These are phyloP conservation scores for Phragmites australis DNA, from an alignment of 176 grass and related monocot species.

Conservation along the genomic window DNA sequence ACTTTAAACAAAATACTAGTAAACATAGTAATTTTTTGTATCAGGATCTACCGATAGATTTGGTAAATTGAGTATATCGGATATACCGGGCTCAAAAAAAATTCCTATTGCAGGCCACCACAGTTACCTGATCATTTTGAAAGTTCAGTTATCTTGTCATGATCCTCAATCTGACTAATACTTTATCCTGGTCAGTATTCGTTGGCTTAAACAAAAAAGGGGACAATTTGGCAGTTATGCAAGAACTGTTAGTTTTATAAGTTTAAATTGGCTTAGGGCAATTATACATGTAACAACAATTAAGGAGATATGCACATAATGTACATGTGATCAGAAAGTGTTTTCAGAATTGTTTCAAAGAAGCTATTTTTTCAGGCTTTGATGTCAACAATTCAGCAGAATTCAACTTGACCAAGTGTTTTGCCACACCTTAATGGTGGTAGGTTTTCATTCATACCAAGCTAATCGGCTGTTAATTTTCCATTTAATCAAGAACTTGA, in stretches of 20 bases:
- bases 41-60: too few species aligned
- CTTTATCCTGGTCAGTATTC: background rate
- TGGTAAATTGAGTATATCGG: too few species aligned
- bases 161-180: background rate
- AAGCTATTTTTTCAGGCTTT: background rate
- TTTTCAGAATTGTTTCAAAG: background rate
- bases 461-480: too few species aligned
- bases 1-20: too few species aligned
- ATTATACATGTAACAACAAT: background rate
- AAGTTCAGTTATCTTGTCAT: background rate
- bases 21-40: too few species aligned
- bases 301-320: background rate
- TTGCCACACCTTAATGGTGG: too few species aligned
- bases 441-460: background rate
- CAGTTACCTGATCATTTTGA: slow-evolving; percentile 13
- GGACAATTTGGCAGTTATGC: background rate
- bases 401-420: background rate
- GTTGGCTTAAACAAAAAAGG: background rate
- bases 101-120: background rate
- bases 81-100: too few species aligned
- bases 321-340: background rate
- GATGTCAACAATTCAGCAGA: background rate
- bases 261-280: background rate
- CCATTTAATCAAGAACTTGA: background rate
- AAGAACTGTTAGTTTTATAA: background rate